Evolutionary conservation across 257 asterid genomes (phyloP), one percentile per base, ranked within the genome.

Genomic region (Echites panduratus): DNA sequence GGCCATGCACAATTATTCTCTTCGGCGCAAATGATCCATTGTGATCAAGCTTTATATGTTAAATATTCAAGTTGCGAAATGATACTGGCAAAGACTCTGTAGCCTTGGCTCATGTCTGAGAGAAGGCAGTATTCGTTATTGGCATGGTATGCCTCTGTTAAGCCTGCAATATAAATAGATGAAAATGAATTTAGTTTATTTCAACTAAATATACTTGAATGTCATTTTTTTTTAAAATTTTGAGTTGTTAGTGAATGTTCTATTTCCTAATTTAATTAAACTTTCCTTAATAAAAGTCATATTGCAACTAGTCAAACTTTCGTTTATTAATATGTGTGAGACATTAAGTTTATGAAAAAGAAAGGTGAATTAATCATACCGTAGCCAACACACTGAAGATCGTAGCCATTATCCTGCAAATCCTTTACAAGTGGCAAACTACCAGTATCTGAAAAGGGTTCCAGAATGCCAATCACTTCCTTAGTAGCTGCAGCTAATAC

Each of bases 141-240:
- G 22, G 97, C 97, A 84, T 94, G 98, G 84, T 91, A 94, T 35
- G 96, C 91, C 3, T 91, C 93, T 96, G 89, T 89, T 71, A 94
- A 76, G 57, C 98, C 98, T 94, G 96, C 10, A 53, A 53, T 14
- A 14, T 3, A 49, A 11, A 14, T 32, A 32, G 38, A 32, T 32
- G 38, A 32, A 32, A 32, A 32, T 32, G 38, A 32, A 32, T 32
- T 32, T 1, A 1, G 38, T 32, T 32, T 32, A 32, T 32, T 3
- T 1, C 3, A 32, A 32, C 38, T 32, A 32, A n/a, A n/a, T n/a
- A n/a, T n/a, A n/a, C n/a, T n/a, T n/a, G n/a, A n/a, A n/a, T n/a
- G n/a, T n/a, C n/a, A n/a, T n/a, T n/a, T n/a, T n/a, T n/a, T n/a
- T n/a, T n/a, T n/a, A n/a, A n/a, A n/a, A n/a, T n/a, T n/a, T n/a